Evolutionary conservation across 2,329 filamentous ascomycete species (phyloP).

Genomic region (Cordyceps pruinosa): DNA sequence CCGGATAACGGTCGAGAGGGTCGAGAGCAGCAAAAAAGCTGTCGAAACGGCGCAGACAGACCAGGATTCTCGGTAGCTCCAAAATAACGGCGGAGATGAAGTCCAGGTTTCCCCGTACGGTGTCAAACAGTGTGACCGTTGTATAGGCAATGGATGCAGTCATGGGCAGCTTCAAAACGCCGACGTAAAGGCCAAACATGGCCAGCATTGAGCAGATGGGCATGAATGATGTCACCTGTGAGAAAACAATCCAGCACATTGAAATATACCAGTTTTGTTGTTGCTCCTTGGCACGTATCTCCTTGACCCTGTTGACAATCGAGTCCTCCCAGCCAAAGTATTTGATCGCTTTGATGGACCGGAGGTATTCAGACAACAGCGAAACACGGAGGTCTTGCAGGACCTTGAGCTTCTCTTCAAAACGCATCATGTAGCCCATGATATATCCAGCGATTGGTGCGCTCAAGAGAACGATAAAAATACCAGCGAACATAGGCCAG

Average conservation of each 20-base stretch:
- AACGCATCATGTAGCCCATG: constrained; percentile 36
- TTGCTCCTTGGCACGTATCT: constrained; percentile 44
- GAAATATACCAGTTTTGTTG: constrained; percentile 47
- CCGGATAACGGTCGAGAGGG: constrained; percentile 40
- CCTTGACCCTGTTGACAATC: constrained; percentile 41
- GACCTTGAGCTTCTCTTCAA: constrained; percentile 44
- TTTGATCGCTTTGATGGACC: constrained; percentile 52
- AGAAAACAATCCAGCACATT: constrained; percentile 38
- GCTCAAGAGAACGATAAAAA: constrained; percentile 37
- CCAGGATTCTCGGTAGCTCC: constrained; percentile 27
- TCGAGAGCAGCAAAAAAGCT: constrained; percentile 46
- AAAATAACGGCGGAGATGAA: constrained; percentile 38
- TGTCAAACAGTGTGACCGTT: constrained; percentile 45
- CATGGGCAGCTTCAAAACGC: constrained; percentile 39
- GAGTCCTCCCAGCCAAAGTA: constrained; percentile 55
- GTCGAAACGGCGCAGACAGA: constrained; percentile 45
- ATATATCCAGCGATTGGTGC: constrained; percentile 45
- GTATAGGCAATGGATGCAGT: constrained; percentile 52
- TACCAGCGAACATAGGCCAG: constrained; percentile 48
- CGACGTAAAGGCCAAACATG: constrained; percentile 47
- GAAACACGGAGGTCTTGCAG: constrained; percentile 52
- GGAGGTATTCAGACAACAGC: constrained; percentile 50
- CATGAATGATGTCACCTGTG: constrained; percentile 43
- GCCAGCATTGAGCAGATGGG: constrained; percentile 46
- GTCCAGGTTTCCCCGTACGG: constrained; percentile 44